phyloP scores from a whole-genome alignment of 208 protist species.

The Herpetomonas samuelpessoai region DNA sequence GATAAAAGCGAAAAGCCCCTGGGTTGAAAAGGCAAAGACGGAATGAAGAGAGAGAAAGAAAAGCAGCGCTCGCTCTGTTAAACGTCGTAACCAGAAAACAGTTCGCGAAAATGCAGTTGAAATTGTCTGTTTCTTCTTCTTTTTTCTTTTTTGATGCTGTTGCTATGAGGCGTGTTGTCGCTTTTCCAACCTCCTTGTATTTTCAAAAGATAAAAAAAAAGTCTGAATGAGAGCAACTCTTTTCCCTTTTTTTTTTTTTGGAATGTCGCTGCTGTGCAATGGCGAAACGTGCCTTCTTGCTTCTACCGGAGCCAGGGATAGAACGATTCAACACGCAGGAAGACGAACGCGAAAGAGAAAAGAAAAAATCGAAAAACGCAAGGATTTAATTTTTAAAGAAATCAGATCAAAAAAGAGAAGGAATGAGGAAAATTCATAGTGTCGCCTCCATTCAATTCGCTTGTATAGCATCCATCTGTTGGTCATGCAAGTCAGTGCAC shows the following conservation, averaged over 20 bases:
- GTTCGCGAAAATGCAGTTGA: too few relatives aligned
- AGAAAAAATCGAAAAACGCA: slow-evolving; percentile 1
- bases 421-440: neutral
- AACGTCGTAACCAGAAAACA: too few relatives aligned
- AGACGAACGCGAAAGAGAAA: neutral
- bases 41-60: too few relatives aligned
- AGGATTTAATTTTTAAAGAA: neutral
- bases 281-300: neutral
- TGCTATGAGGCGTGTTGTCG: neutral
- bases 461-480: too few relatives aligned
- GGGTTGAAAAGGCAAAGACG: too few relatives aligned
- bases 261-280: neutral
- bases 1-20: too few relatives aligned
- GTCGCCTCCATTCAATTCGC: neutral
- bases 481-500: too few relatives aligned
- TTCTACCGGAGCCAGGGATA: too few relatives aligned
- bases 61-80: too few relatives aligned
- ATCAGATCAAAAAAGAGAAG: slow-evolving; percentile 1
- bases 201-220: too few relatives aligned
- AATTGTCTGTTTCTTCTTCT: neutral
- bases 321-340: neutral
- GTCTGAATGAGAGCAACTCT: too few relatives aligned
- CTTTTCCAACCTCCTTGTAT: too few relatives aligned
- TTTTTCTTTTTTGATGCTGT: slow-evolving; percentile 4
- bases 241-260: slow-evolving; percentile 4